A percentile compares a stretch with the other conserved stretches of the same genome.
phyloP scores from a whole-genome alignment of 129 eudicot genomes.

The Helichrysum umbraculigerum region DNA sequence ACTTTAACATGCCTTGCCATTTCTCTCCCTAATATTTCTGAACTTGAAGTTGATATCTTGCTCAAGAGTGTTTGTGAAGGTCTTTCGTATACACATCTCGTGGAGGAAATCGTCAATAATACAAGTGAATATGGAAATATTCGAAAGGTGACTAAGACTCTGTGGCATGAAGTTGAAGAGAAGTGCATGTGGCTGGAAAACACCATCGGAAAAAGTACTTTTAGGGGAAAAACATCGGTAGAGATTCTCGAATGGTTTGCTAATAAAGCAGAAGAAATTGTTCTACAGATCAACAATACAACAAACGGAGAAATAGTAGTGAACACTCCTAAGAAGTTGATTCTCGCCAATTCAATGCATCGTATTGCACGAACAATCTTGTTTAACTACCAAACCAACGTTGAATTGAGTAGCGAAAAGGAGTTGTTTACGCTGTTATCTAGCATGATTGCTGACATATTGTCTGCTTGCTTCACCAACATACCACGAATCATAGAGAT shows the following conservation, averaged over 20 bases:
- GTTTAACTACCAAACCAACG: neutral
- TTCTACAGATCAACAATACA: neutral
- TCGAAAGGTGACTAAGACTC: constrained; percentile 1
- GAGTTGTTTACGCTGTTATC: no score
- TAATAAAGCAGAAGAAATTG: constrained; percentile 13
- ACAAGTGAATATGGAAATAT: neutral
- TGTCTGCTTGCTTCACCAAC: neutral
- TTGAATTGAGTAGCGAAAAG: no score
- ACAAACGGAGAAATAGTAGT: no score
- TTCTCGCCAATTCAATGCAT: constrained; percentile 1
- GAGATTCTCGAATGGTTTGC: constrained; percentile 13
- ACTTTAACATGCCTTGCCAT: constrained; percentile 4
- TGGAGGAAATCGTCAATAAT: constrained; percentile 5
- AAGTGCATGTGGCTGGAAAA: neutral
- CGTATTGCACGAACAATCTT: neutral
- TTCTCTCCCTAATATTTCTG: neutral
- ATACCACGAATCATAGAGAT: neutral
- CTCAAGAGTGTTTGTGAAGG: constrained; percentile 7
- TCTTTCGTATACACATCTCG: neutral
- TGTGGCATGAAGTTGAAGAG: neutral
- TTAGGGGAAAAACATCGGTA: constrained; percentile 7
- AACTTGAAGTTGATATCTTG: neutral
- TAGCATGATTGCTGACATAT: neutral
- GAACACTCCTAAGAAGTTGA: constrained; percentile 7
- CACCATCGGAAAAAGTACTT: neutral